Evolutionary conservation across 2,329 filamentous ascomycete genomes (phyloP), one percentile per base, ranked within the genome.

Genomic region (Paraphoma sp.): DNA sequence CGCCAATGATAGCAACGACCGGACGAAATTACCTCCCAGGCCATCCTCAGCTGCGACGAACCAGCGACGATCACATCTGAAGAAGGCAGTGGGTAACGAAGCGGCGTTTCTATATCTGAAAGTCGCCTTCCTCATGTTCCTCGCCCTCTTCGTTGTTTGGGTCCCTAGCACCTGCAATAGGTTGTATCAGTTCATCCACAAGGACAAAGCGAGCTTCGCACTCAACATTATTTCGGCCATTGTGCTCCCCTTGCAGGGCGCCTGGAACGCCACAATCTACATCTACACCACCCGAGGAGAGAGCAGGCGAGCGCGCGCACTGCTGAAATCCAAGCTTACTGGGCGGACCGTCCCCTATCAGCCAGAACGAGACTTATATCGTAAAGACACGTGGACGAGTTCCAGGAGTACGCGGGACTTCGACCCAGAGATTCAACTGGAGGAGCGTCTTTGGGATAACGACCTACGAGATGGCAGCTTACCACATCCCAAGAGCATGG

Each of bases 241-340:
- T 41, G 91, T 95, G 1, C 82, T 96, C 8, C 91, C 92, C 0
- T 82, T 93, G 0, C 92, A 96, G 71, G 92, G 92, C 0, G 90
- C 93, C 68, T 95, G 91, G 91, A 96, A 96, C 72, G 86, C 88
- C 16, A 75, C 90, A 55, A 92, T 96, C 63, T 96, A 95, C 75
- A 77, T 87, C 5, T 71, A 66, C 16, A 72, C 71, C 0, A 70
- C 70, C 0, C 71, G 69, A 59, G 40, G 57, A 0, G 73, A 74
- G 41, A 72, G 66, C 40, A 69, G 61, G 31, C 63, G 65, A 14
- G 68, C 67, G 5, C 57, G 58, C 9, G 47, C 45, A 12, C 53
- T 57, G 28, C 28, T 56, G 2, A 33, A 63, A 40, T 42, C 48
- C 4, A 59, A 50, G 31, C 1, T 69, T n/a, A 57, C 38, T 8